Conservation (phyloP, 2,329 filamentous ascomycete species). For the Monosporascus sp. region DNA sequence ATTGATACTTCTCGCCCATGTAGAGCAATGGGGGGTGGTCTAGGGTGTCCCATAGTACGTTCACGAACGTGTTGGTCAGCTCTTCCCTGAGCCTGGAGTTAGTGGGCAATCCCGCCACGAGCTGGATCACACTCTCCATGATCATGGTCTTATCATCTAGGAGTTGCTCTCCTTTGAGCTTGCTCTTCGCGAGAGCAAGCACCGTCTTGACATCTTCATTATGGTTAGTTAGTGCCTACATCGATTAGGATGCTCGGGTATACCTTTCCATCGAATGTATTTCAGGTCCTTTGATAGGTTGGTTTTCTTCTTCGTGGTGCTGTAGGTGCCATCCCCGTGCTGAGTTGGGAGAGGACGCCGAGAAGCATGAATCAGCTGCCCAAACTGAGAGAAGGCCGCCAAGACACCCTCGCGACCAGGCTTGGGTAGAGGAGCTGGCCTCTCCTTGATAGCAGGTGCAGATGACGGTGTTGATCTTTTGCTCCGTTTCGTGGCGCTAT, state of each 20-base stretch:
- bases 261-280: slow-evolving; percentile 44
- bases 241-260: slow-evolving; percentile 11
- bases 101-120: slow-evolving; percentile 60
- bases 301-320: slow-evolving; percentile 40
- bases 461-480: slow-evolving; percentile 8
- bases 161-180: slow-evolving; percentile 57
- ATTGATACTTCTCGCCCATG: slow-evolving; percentile 56
- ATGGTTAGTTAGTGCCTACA: slow-evolving; percentile 3
- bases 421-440: slow-evolving; percentile 14
- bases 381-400: slow-evolving; percentile 28
- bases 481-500: slow-evolving; percentile 9
- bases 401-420: slow-evolving; percentile 28
- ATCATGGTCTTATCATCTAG: slow-evolving; percentile 73
- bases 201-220: slow-evolving; percentile 57
- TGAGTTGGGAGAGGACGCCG: slow-evolving; percentile 58
- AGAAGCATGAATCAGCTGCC: slow-evolving; percentile 40
- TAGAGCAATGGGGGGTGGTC: slow-evolving; percentile 68
- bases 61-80: slow-evolving; percentile 63
- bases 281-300: slow-evolving; percentile 53
- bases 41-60: slow-evolving; percentile 64
- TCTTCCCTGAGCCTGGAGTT: slow-evolving; percentile 56
- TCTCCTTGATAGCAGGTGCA: slow-evolving; percentile 14
- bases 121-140: slow-evolving; percentile 68
- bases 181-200: slow-evolving; percentile 52
- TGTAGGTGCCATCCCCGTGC: slow-evolving; percentile 58